phyloP scores from a whole-genome alignment of 2,329 filamentous ascomycete genomes.

The Xylariaceae sp. region DNA sequence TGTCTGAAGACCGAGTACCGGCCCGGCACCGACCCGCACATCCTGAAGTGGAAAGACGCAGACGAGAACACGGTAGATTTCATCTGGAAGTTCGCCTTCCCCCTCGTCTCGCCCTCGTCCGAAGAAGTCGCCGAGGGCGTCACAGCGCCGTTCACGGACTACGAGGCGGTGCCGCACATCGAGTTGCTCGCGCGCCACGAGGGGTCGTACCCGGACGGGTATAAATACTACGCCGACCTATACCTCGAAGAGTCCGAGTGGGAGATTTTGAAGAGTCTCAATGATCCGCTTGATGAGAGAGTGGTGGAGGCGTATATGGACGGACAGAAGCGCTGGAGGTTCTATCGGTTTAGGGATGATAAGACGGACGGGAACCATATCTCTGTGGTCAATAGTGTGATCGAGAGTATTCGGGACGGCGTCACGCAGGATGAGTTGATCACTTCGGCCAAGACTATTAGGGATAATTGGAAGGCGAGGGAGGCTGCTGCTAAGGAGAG shows the following conservation, averaged over 20 bases:
- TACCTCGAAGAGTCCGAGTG: conserved; percentile 75
- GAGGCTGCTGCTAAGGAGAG: conserved; percentile 28
- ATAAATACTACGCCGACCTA: conserved; percentile 66
- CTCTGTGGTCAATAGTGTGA: conserved; percentile 77
- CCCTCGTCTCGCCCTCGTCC: conserved; percentile 64
- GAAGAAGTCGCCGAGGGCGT: conserved; percentile 65
- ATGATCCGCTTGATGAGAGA: conserved; percentile 76
- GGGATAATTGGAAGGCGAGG: conserved; percentile 74
- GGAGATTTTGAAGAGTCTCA: conserved; percentile 72
- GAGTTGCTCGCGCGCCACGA: conserved; percentile 70
- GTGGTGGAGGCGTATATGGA: conserved; percentile 91
- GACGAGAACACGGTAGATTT: conserved; percentile 96
- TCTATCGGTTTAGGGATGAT: conserved; percentile 87
- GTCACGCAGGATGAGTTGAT: conserved; percentile 82
- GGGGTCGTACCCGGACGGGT: conserved; percentile 48
- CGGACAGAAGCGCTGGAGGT: conserved; percentile 72
- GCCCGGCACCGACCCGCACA: conserved; percentile 87
- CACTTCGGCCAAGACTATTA: conserved; percentile 65
- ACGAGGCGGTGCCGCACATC: conserved; percentile 73
- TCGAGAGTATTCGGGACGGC: conserved; percentile 83
- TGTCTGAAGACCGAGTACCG: conserved; percentile 83
- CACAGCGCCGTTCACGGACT: conserved; percentile 67
- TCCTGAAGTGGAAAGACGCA: conserved; percentile 96
- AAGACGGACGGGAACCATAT: conserved; percentile 90
- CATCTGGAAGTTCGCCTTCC: conserved; percentile 74